phyloP scores from a whole-genome alignment of 129 eudicot species.

The Centrapalus pauciflorus region DNA sequence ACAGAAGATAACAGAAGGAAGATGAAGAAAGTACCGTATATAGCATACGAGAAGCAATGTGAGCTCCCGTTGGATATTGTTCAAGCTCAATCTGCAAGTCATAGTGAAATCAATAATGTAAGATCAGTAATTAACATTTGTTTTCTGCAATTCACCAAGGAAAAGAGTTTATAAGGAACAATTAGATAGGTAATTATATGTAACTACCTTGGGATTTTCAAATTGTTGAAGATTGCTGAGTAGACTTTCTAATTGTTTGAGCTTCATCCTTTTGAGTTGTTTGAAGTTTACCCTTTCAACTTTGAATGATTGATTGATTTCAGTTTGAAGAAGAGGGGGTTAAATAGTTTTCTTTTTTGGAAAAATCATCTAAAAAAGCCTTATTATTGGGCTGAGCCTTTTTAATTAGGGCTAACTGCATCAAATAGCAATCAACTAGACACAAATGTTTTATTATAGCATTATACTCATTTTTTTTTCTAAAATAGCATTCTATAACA shows the following conservation, averaged over 20 bases:
- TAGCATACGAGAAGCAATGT: slow-evolving; percentile 75
- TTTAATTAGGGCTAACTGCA: no score
- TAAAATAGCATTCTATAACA: no score
- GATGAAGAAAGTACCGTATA: slow-evolving; percentile 40
- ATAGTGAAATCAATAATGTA: background rate
- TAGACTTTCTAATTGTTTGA: slow-evolving; percentile 79
- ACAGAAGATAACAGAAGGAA: background rate
- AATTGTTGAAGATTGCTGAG: slow-evolving; percentile 86
- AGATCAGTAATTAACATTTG: background rate
- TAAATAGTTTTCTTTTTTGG: no score
- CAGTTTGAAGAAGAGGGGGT: background rate
- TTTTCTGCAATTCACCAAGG: background rate
- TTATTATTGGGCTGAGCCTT: background rate
- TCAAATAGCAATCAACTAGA: no score
- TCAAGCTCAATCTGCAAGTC: slow-evolving; percentile 60
- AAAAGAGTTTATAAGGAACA: background rate
- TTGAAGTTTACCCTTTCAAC: no score
- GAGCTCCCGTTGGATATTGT: slow-evolving; percentile 74
- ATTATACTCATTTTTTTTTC: no score
- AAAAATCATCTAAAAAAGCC: no score
- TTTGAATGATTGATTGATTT: background rate
- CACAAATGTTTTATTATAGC: no score
- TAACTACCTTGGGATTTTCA: slow-evolving; percentile 59
- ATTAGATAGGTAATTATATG: background rate
- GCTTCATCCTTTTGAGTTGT: slow-evolving; percentile 62